These are phyloP conservation scores for Aspergillus funiculosus DNA, from an alignment of 495 filamentous ascomycete genomes.

Conservation along the genomic window DNA sequence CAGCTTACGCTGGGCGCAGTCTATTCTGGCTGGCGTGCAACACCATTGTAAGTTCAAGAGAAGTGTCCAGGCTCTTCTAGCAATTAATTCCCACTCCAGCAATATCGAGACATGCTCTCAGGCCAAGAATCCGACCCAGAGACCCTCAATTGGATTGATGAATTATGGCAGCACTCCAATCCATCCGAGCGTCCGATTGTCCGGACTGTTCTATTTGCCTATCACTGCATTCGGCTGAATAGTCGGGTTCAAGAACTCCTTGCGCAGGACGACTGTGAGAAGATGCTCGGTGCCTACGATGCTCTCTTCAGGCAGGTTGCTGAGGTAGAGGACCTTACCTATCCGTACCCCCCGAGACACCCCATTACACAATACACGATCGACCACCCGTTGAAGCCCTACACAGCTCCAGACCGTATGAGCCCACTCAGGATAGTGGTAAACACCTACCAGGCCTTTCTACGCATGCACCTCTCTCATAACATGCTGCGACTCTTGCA, in stretches of 20 bases:
- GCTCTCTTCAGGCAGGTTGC: background rate
- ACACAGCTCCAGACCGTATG: background rate
- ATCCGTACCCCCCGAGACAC: background rate
- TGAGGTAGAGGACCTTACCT: background rate
- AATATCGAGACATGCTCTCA: background rate
- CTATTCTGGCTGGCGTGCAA: constrained; percentile 1
- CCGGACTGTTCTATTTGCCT: background rate
- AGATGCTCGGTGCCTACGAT: background rate
- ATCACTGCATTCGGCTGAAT: background rate
- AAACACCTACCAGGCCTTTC: background rate
- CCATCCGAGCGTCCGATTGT: background rate
- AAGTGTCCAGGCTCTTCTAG: background rate
- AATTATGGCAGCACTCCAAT: background rate
- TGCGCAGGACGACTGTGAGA: background rate
- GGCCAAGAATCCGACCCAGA: background rate
- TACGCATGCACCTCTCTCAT: background rate
- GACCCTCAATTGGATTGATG: background rate
- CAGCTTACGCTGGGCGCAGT: background rate
- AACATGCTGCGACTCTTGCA: background rate
- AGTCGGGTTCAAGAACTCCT: background rate
- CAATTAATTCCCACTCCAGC: background rate
- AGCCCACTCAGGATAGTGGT: background rate
- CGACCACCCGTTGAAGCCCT: background rate
- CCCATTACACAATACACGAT: background rate
- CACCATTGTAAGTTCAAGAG: background rate